Evolutionary conservation across 306 rosid genomes (phyloP).

Genomic region (Trifolium repens): DNA sequence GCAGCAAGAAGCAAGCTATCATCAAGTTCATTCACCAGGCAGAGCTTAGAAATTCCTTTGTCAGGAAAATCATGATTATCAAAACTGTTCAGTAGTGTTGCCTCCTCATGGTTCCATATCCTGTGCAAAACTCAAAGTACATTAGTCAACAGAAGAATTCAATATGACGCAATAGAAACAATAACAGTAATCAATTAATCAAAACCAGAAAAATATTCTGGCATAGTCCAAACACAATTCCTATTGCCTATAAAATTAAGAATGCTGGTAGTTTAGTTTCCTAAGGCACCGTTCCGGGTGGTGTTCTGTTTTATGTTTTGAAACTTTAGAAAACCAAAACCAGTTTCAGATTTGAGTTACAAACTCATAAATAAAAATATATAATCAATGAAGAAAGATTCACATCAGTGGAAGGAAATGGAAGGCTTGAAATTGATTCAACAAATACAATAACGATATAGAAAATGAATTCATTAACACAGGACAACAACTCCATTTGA

Average conservation of each 20-base stretch:
- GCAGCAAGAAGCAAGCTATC: conserved; percentile 98
- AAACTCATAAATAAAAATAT: no score
- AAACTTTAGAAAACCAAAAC: no score
- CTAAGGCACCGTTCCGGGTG: no score
- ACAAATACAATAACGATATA: no score
- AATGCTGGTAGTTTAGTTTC: background rate
- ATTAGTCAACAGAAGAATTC: conserved; percentile 25
- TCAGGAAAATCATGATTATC: conserved; percentile 90
- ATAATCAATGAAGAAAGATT: no score
- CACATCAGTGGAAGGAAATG: no score
- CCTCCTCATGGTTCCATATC: conserved; percentile 89
- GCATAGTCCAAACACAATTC: conserved; percentile 13
- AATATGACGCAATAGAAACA: conserved; percentile 22
- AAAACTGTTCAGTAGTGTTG: conserved; percentile 83
- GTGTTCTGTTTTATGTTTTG: no score
- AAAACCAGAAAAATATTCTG: conserved; percentile 15
- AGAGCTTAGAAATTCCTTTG: conserved; percentile 91
- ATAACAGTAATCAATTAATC: conserved; percentile 22
- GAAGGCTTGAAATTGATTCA: no score
- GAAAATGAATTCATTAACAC: no score
- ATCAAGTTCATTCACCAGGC: conserved; percentile 95
- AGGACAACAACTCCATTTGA: no score
- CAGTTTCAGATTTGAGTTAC: no score
- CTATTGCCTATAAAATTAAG: conserved; percentile 8
- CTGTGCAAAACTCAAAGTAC: conserved; percentile 50